These are phyloP conservation scores for Mrakia hoshinonis DNA, from an alignment of 768 basidiomycete genomes.

Conservation along the genomic window DNA sequence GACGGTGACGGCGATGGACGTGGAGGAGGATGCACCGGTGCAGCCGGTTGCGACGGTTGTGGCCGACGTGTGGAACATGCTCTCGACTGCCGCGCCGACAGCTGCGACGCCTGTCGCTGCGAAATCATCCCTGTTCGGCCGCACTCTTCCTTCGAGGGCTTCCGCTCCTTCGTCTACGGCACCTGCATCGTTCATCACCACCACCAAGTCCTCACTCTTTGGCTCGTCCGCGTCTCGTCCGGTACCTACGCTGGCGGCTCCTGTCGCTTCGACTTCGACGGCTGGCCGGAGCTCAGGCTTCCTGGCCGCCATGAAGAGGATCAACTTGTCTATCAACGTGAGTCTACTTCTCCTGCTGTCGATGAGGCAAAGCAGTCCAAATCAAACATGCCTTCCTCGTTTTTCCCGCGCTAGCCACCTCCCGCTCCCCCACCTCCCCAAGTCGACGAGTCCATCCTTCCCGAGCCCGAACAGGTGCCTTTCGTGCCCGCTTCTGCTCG, in stretches of 20 bases:
- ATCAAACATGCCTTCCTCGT: too few relatives aligned
- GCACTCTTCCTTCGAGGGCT: background rate
- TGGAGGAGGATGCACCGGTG: constrained; percentile 18
- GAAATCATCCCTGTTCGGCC: constrained; percentile 9
- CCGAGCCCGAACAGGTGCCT: constrained; percentile 56
- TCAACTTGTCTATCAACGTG: constrained; percentile 26
- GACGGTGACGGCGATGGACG: constrained; percentile 30
- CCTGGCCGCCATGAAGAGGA: constrained; percentile 4
- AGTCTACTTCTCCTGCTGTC: background rate
- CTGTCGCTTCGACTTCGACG: background rate
- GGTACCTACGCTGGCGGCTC: background rate
- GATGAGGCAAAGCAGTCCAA: background rate
- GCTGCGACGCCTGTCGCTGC: background rate
- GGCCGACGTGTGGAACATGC: constrained; percentile 5
- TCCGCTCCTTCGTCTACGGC: background rate
- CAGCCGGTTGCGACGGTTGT: constrained; percentile 15
- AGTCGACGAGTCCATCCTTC: constrained; percentile 21
- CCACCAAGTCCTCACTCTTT: constrained; percentile 14
- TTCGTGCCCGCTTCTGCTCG: constrained; percentile 65
- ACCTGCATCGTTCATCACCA: background rate
- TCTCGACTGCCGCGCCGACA: background rate
- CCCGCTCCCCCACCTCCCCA: constrained; percentile 2
- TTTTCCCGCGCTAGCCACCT: background rate
- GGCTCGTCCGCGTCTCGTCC: background rate
- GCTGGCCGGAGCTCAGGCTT: constrained; percentile 7